Evolutionary conservation across 306 rosid species (phyloP).

Genomic region (Malus fusca): DNA sequence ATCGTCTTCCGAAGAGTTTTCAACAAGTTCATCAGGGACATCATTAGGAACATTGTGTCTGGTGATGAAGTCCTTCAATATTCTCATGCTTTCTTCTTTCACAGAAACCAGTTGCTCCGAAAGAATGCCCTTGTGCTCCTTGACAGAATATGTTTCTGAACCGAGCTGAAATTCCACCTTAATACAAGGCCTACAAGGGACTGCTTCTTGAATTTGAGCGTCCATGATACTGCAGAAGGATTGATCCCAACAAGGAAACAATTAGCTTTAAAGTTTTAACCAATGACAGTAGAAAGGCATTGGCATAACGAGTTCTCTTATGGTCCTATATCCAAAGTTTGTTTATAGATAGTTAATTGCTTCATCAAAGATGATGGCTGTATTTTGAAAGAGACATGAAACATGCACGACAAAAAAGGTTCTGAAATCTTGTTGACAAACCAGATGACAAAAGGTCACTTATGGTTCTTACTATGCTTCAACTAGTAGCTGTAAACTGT

Average conservation of each 20-base stretch:
- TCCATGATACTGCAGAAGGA: conserved; percentile 34
- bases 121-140: conserved; percentile 32
- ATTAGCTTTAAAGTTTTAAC: neutral
- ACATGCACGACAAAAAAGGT: neutral
- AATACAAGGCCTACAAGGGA: conserved; percentile 32
- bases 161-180: conserved; percentile 48
- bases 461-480: neutral
- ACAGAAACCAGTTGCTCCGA: conserved; percentile 64
- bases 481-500: neutral
- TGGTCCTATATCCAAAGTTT: neutral
- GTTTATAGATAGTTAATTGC: neutral
- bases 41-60: conserved; percentile 73
- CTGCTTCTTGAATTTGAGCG: conserved; percentile 28
- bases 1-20: conserved; percentile 58
- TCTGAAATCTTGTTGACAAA: neutral
- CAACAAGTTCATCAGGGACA: conserved; percentile 70
- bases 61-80: conserved; percentile 80
- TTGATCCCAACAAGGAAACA: neutral
- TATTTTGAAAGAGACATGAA: neutral
- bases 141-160: conserved; percentile 44
- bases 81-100: conserved; percentile 65
- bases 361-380: neutral
- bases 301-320: neutral
- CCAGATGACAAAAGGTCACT: neutral
- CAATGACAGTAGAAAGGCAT: neutral